Conservation (phyloP, 371 early-diverging fungal genomes). For the Lichtheimia ornata region DNA sequence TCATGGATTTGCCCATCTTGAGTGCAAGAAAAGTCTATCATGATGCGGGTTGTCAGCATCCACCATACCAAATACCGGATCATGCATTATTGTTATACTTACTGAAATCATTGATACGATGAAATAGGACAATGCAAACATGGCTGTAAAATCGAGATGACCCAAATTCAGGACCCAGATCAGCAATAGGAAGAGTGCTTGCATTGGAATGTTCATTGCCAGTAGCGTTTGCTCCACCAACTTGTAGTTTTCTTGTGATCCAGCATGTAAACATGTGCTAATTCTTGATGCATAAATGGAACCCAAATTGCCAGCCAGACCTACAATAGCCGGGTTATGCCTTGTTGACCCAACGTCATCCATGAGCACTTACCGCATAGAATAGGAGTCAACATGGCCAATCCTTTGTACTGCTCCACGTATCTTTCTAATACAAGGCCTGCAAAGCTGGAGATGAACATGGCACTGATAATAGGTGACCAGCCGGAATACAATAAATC, state of each 20-base stretch:
- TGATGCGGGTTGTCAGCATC: neutral
- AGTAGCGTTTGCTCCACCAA: constrained; percentile 62
- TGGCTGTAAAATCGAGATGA: constrained; percentile 40
- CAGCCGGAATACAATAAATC: constrained; percentile 77
- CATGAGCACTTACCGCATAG: constrained; percentile 57
- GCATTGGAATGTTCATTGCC: constrained; percentile 75
- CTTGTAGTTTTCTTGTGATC: constrained; percentile 54
- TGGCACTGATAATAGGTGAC: constrained; percentile 78
- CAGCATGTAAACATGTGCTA: constrained; percentile 77
- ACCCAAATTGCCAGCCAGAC: constrained; percentile 77
- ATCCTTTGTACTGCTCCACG: constrained; percentile 70
- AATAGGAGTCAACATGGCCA: constrained; percentile 79
- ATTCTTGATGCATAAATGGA: constrained; percentile 85
- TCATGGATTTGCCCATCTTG: constrained; percentile 61
- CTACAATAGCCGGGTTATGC: constrained; percentile 6
- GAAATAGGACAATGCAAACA: constrained; percentile 44
- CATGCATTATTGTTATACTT: constrained; percentile 11
- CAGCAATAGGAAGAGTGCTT: constrained; percentile 65
- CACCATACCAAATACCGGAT: neutral
- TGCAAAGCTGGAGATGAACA: constrained; percentile 80
- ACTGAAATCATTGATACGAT: constrained; percentile 44
- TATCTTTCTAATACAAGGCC: constrained; percentile 84
- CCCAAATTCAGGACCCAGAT: constrained; percentile 63
- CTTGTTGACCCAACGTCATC: neutral
- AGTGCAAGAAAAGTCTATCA: constrained; percentile 43